These are phyloP conservation scores for Stachybotrys chlorohalonatus DNA, from an alignment of 2,329 filamentous ascomycete species.

Conservation along the genomic window DNA sequence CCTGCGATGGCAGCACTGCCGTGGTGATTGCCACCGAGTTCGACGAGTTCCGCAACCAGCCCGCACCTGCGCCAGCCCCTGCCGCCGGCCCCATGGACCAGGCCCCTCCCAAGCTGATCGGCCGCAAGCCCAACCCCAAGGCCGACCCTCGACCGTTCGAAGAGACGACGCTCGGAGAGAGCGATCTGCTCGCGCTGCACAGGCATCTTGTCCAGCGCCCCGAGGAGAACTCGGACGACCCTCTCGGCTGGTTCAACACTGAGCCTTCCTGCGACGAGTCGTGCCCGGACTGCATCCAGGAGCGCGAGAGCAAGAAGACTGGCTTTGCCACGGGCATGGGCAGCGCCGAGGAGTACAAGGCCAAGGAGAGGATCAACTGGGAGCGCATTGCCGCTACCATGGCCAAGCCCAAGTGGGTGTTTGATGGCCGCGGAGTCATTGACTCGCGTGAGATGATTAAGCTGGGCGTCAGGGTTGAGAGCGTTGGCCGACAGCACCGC, in stretches of 20 bases:
- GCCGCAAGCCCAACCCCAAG: conserved; percentile 28
- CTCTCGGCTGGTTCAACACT: conserved; percentile 32
- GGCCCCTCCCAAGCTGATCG: conserved; percentile 18
- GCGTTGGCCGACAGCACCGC: conserved; percentile 38
- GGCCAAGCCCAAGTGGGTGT: conserved; percentile 45
- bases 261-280: conserved; percentile 35
- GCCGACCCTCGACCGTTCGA: conserved; percentile 38
- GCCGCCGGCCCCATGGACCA: conserved; percentile 11
- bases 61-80: conserved; percentile 20
- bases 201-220: conserved; percentile 31
- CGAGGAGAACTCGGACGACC: conserved; percentile 25
- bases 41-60: conserved; percentile 42
- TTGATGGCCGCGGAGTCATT: conserved; percentile 47
- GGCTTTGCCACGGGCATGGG: conserved; percentile 33
- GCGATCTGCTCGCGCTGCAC: conserved; percentile 38
- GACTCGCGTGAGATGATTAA: conserved; percentile 37
- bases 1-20: conserved; percentile 39
- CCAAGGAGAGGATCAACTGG: conserved; percentile 43
- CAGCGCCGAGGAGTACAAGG: conserved; percentile 32
- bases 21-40: conserved; percentile 48
- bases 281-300: conserved; percentile 42
- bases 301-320: conserved; percentile 25
- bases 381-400: conserved; percentile 37
- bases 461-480: conserved; percentile 44
- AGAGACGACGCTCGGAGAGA: conserved; percentile 25